Conservation (phyloP, 768 basidiomycete species). For the Lentinula boryana region DNA sequence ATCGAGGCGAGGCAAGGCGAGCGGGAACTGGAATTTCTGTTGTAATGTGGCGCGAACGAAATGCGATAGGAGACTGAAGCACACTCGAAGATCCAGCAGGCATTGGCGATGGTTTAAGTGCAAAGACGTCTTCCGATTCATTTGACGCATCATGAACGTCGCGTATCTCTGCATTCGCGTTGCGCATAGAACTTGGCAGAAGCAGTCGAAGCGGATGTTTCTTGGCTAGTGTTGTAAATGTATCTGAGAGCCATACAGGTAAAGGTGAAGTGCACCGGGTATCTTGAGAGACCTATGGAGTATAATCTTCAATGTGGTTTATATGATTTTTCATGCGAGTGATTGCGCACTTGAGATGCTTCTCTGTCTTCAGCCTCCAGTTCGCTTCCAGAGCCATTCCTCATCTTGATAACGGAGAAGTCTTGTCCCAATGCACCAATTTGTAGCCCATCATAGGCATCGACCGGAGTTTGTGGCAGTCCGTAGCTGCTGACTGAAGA, state of each 20-base stretch:
- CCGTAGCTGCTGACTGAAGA: conserved; percentile 38
- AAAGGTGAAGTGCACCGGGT: conserved; percentile 25
- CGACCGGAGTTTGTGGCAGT: conserved; percentile 32
- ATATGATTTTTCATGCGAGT: neutral
- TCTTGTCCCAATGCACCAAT: conserved; percentile 29
- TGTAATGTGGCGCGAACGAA: neutral
- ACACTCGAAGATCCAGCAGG: neutral
- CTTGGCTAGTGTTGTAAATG: conserved; percentile 40
- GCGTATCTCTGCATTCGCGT: neutral
- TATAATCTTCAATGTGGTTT: neutral
- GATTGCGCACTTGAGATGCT: neutral
- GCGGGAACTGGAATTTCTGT: neutral
- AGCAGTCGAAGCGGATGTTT: conserved; percentile 44
- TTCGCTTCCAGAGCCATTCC: conserved; percentile 11
- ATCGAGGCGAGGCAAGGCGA: neutral
- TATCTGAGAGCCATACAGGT: conserved; percentile 51
- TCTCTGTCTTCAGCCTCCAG: neutral
- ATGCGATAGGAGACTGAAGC: conserved; percentile 1
- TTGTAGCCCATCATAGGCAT: conserved; percentile 29
- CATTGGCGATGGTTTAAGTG: neutral
- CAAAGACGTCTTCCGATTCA: neutral
- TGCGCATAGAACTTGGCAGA: conserved; percentile 17
- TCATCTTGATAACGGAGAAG: conserved; percentile 41
- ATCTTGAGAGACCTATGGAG: conserved; percentile 9
- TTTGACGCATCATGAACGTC: neutral